Conservation (phyloP, 306 rosid species). For the Acacia confusa region DNA sequence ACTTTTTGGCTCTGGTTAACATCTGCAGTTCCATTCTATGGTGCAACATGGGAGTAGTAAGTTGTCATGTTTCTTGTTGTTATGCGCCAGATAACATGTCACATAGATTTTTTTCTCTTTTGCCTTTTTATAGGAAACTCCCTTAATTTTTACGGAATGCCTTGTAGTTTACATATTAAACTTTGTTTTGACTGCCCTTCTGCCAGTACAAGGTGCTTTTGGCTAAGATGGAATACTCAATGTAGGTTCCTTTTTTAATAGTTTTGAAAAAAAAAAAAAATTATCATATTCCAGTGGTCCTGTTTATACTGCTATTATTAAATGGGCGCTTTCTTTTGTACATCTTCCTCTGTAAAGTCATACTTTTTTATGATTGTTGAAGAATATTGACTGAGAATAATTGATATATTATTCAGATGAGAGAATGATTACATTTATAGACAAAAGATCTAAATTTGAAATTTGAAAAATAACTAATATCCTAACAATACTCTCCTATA, state of each 20-base stretch:
- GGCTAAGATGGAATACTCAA: conserved; percentile 4
- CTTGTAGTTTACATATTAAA: background rate
- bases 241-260: background rate
- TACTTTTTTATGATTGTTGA: background rate
- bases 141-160: background rate
- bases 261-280: conserved; percentile 3
- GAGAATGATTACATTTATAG: too few relatives aligned
- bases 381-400: too few relatives aligned
- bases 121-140: background rate
- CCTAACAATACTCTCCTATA: too few relatives aligned
- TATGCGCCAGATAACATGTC: background rate
- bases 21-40: conserved; percentile 86
- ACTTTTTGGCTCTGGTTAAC: conserved; percentile 96
- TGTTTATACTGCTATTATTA: background rate
- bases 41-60: conserved; percentile 99
- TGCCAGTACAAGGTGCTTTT: conserved; percentile 24
- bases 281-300: background rate
- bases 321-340: background rate
- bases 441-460: too few relatives aligned
- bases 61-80: conserved; percentile 39
- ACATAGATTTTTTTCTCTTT: background rate
- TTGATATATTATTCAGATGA: too few relatives aligned
- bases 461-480: too few relatives aligned
- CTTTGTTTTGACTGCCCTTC: conserved; percentile 21
- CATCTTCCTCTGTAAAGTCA: conserved; percentile 12